A percentile compares a stretch with the other conserved stretches of the same genome.
phyloP scores from a whole-genome alignment of 176 grass and related monocot genomes.

The Calamus simplicifolius region DNA sequence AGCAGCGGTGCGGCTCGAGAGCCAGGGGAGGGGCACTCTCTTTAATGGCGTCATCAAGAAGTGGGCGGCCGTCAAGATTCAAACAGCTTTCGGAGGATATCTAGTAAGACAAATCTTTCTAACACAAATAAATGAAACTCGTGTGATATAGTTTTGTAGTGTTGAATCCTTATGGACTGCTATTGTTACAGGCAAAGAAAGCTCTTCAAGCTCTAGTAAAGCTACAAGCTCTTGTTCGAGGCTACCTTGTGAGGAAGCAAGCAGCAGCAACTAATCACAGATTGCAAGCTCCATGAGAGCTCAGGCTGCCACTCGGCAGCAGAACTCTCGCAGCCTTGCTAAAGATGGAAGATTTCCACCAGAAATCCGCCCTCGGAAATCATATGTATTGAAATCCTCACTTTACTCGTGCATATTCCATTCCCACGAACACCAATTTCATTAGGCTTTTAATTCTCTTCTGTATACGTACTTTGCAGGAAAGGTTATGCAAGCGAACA shows the following conservation, averaged over 20 bases:
- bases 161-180: neutral
- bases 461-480: slow-evolving; percentile 30
- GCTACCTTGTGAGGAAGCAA: slow-evolving; percentile 82
- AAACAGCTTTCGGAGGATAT: slow-evolving; percentile 77
- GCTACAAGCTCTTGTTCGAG: slow-evolving; percentile 81
- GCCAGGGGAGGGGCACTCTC: slow-evolving; percentile 3
- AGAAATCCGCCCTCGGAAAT: slow-evolving; percentile 24
- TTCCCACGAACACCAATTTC: slow-evolving; percentile 7
- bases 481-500: slow-evolving; percentile 26
- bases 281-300: slow-evolving; percentile 63
- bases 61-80: slow-evolving; percentile 52
- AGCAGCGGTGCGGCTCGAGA: slow-evolving; percentile 8
- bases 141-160: neutral
- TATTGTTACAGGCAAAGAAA: slow-evolving; percentile 56
- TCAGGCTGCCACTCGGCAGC: slow-evolving; percentile 26
- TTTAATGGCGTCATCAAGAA: slow-evolving; percentile 6
- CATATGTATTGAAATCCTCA: slow-evolving; percentile 2
- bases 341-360: slow-evolving; percentile 5
- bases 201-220: slow-evolving; percentile 77
- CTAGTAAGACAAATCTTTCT: slow-evolving; percentile 35
- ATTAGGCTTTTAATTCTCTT: slow-evolving; percentile 2
- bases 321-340: neutral
- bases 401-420: neutral
- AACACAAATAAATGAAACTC: too few relatives aligned
- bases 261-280: slow-evolving; percentile 45